Base-by-base conservation (phyloP, 805 yeast genomes). In the Starmerella bacillaris region DNA sequence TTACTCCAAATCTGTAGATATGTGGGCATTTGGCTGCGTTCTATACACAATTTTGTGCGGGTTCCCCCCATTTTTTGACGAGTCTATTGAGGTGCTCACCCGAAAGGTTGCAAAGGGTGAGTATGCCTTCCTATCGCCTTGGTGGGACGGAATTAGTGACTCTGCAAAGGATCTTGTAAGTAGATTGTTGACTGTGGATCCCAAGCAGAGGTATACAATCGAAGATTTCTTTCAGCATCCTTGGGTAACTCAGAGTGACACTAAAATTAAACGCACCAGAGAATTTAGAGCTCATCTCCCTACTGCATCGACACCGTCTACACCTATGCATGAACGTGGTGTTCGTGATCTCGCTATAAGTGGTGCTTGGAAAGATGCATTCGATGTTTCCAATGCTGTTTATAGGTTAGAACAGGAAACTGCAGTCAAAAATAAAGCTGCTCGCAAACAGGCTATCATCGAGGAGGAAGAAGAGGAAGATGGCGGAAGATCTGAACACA, bases 11-110 rank as follows among this genome's bases (percentile, higher is more conserved):
- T 77, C 83, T 43, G 98, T 89, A 24, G 98, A 89, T 54, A 80
- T 89, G 89, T 89, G 98, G 98, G 95, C 95, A 4, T 63, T 89
- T 36, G 98, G 98, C 0, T 89, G 98, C 59, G 94, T 89, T 0
- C 59, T 89, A 37, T 89, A 89, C 53, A 89, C 96, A 0, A 61
- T 89, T 29, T 60, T 89, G 24, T 89, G 96, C 60, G 98, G 98
- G 3, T 89, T 89, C 58, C 98, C 98, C 1, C 98, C 98, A 4
- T 89, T 89, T 52, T 89, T 83, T 56, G 92, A 80, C 51, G 89
- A 78, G 50, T 60, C 73, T 39, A 74, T 75, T 41, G 84, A 76
- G 39, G 63, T 67, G 2, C 62, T 78, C 40, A 78, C 92, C 4
- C 76, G 70, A 44, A 76, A 78, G 46, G 84, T 78, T 17, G 79